These are phyloP conservation scores for Lipomyces anomalus DNA, from an alignment of 805 yeast species.

Conservation along the genomic window DNA sequence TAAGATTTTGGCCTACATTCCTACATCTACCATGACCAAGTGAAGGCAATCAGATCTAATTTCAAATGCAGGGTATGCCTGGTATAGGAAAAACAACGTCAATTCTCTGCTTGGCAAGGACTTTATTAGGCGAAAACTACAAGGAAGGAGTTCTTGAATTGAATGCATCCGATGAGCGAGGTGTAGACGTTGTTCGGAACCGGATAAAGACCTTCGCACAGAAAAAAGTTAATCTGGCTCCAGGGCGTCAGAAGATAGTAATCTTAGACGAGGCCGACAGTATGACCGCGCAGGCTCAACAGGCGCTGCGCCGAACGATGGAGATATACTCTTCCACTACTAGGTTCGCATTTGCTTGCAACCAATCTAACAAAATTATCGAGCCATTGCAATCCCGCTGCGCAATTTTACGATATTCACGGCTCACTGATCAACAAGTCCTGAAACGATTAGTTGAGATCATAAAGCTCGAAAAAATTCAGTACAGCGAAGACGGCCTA, in stretches of 20 bases:
- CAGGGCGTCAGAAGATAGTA: conserved; percentile 86
- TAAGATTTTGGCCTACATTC: conserved; percentile 1
- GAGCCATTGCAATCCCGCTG: conserved; percentile 96
- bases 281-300: conserved; percentile 96
- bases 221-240: conserved; percentile 78
- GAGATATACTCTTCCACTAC: conserved; percentile 93
- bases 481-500: conserved; percentile 82
- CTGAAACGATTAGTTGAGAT: conserved; percentile 69
- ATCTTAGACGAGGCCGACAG: conserved; percentile 94
- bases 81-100: conserved; percentile 98
- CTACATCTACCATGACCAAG: neutral
- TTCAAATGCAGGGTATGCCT: conserved; percentile 56
- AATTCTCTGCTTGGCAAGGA: conserved; percentile 81
- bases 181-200: conserved; percentile 92
- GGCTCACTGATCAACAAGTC: conserved; percentile 79
- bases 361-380: conserved; percentile 87
- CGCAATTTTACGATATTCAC: conserved; percentile 82
- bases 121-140: conserved; percentile 62
- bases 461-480: conserved; percentile 60
- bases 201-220: conserved; percentile 95
- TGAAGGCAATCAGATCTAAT: neutral
- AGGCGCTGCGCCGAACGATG: conserved; percentile 90
- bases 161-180: conserved; percentile 92
- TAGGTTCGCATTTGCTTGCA: conserved; percentile 97
- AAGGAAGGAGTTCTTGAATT: conserved; percentile 83